Evolutionary conservation across 345 rosid genomes (phyloP).

Genomic region (Hibiscus mutabilis): DNA sequence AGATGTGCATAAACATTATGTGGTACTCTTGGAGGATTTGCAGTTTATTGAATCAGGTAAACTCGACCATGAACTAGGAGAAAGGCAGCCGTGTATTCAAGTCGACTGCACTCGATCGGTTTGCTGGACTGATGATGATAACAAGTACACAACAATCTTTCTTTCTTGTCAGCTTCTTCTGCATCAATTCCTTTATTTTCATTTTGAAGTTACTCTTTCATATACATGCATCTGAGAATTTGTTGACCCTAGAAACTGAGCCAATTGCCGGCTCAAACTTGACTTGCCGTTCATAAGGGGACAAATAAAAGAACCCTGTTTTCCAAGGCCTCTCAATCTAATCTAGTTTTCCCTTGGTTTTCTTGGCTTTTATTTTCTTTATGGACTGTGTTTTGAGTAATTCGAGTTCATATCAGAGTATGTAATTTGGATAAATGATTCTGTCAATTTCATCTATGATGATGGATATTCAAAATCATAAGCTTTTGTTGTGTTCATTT

Average conservation of each 20-base stretch:
- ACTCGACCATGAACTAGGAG: conserved; percentile 42
- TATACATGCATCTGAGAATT: no score
- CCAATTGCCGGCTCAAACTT: background rate
- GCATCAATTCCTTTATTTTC: background rate
- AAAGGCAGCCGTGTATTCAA: conserved; percentile 31
- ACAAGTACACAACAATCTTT: conserved; percentile 38
- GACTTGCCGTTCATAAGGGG: no score
- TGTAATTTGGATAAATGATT: background rate
- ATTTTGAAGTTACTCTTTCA: conserved; percentile 5
- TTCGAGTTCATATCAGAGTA: background rate
- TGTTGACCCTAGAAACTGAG: background rate
- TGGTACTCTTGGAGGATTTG: conserved; percentile 55
- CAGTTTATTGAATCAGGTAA: conserved; percentile 44
- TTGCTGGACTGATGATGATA: conserved; percentile 51
- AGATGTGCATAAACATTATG: conserved; percentile 53
- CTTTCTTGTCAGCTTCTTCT: conserved; percentile 8
- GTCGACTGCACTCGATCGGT: conserved; percentile 29
- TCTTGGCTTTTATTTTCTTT: background rate
- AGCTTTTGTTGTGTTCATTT: background rate
- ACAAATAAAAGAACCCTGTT: background rate
- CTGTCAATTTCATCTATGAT: no score
- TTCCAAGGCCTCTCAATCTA: no score
- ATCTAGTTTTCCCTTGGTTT: background rate
- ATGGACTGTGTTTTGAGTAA: background rate
- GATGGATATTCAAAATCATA: background rate